Evolutionary conservation across 352 stramenopile genomes (phyloP).

Genomic region (Phytophthora melonis): DNA sequence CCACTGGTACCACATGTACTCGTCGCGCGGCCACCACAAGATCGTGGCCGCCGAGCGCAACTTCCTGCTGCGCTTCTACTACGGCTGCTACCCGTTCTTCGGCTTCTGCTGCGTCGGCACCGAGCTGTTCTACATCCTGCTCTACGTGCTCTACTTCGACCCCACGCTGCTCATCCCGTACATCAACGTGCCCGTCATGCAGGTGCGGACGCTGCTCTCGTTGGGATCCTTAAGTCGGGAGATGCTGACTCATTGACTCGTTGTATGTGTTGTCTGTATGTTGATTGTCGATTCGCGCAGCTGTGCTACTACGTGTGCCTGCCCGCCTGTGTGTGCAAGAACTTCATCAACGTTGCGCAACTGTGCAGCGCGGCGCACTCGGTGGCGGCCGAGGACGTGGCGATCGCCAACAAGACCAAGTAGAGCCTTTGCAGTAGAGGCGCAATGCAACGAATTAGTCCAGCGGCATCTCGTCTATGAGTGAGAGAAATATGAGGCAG

Average conservation of each 20-base stretch:
- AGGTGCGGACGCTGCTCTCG: conserved; percentile 41
- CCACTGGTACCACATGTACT: conserved; percentile 99
- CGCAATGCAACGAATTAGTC: conserved; percentile 15
- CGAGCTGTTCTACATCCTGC: conserved; percentile 93
- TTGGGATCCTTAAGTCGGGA: background rate
- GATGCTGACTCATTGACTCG: conserved; percentile 14
- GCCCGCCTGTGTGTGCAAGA: conserved; percentile 93
- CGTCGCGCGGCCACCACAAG: conserved; percentile 96
- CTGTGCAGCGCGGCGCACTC: conserved; percentile 85
- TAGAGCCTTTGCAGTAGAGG: conserved; percentile 35
- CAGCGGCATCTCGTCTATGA: background rate
- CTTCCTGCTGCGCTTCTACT: conserved; percentile 95
- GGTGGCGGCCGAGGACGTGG: conserved; percentile 76
- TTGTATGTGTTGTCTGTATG: conserved; percentile 19
- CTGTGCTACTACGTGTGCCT: conserved; percentile 90
- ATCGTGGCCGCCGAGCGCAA: conserved; percentile 91
- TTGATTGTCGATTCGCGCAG: conserved; percentile 28
- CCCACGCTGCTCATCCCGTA: conserved; percentile 68
- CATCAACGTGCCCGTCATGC: conserved; percentile 61
- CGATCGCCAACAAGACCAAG: conserved; percentile 65
- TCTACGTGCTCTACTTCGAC: conserved; percentile 92
- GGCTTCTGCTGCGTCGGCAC: conserved; percentile 94
- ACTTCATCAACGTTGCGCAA: conserved; percentile 94
- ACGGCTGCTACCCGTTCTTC: conserved; percentile 93
- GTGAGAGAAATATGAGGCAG: conserved; percentile 11